phyloP scores from a whole-genome alignment of 2,329 filamentous ascomycete species.

The Dothistroma pini region DNA sequence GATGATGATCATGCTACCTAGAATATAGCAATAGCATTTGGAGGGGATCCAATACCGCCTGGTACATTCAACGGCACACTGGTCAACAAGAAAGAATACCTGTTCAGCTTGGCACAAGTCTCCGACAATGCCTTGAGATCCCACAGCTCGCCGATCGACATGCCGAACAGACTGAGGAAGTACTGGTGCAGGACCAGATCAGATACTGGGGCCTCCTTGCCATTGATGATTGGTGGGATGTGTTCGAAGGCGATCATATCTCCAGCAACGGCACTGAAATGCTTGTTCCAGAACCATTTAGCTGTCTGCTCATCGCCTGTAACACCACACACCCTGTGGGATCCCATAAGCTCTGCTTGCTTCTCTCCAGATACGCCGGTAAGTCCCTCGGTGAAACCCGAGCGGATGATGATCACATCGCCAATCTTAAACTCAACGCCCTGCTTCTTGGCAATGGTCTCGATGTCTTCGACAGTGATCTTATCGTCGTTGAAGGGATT shows the following conservation, averaged over 20 bases:
- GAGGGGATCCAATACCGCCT: conserved; percentile 35
- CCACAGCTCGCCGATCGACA: conserved; percentile 47
- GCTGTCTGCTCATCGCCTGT: conserved; percentile 49
- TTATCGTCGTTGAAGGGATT: conserved; percentile 49
- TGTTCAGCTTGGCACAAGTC: conserved; percentile 36
- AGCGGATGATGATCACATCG: conserved; percentile 57
- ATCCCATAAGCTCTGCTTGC: conserved; percentile 41
- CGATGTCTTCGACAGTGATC: conserved; percentile 45
- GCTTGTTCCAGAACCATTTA: conserved; percentile 57
- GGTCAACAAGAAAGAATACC: conserved; percentile 46
- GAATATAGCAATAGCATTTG: conserved; percentile 35
- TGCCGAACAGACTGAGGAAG: conserved; percentile 41
- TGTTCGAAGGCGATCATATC: conserved; percentile 54
- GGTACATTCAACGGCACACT: conserved; percentile 44
- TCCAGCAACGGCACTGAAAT: conserved; percentile 55
- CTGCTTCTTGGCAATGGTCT: conserved; percentile 45
- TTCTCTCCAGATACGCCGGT: conserved; percentile 38
- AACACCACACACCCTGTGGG: conserved; percentile 37
- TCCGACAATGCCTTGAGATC: conserved; percentile 41
- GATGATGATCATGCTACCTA: conserved; percentile 12
- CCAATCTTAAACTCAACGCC: conserved; percentile 45
- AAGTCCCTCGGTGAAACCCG: conserved; percentile 50
- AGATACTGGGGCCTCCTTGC: conserved; percentile 23
- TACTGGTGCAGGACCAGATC: conserved; percentile 39
- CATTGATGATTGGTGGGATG: conserved; percentile 31